Percentiles rank a stretch among this genome's conserved stretches.
Conservation (phyloP, 2,329 filamentous ascomycete genomes). For the Colletotrichum sp. region DNA sequence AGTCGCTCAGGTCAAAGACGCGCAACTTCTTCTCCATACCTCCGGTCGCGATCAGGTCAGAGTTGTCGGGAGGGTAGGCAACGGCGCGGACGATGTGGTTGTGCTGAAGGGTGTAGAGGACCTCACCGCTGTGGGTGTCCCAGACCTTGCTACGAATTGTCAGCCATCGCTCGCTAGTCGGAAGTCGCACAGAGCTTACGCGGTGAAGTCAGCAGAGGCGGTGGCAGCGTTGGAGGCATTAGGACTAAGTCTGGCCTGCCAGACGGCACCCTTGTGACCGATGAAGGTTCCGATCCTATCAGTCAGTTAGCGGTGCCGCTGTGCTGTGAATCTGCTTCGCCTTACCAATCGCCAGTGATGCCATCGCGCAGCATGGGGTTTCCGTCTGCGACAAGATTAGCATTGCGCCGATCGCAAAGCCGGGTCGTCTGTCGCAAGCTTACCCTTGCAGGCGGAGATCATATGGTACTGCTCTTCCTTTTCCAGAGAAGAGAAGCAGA, state of each 20-base stretch:
- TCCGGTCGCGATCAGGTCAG: constrained; percentile 88
- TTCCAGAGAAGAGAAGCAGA: constrained; percentile 84
- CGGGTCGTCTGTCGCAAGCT: constrained; percentile 10
- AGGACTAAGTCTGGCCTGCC: constrained; percentile 89
- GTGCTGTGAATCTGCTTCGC: background rate
- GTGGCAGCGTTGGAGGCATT: constrained; percentile 90
- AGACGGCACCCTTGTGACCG: constrained; percentile 97
- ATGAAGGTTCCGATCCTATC: constrained; percentile 97
- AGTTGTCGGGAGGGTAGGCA: constrained; percentile 82
- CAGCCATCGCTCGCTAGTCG: background rate
- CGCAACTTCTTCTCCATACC: constrained; percentile 97
- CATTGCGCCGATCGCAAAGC: constrained; percentile 13
- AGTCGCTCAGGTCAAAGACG: constrained; percentile 82
- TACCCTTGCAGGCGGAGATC: constrained; percentile 91
- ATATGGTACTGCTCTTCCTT: constrained; percentile 88
- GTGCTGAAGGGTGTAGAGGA: constrained; percentile 85
- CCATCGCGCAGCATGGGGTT: constrained; percentile 99
- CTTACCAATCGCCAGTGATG: constrained; percentile 89
- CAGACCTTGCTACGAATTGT: constrained; percentile 78
- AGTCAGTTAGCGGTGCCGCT: constrained; percentile 38
- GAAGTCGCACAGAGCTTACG: constrained; percentile 57
- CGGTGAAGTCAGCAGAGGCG: constrained; percentile 93
- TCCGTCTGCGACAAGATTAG: constrained; percentile 67
- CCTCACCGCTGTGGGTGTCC: constrained; percentile 94
- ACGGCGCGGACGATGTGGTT: constrained; percentile 94